These are phyloP conservation scores for Chrysoporthe cubensis DNA, from an alignment of 2,329 filamentous ascomycete genomes.

Conservation along the genomic window DNA sequence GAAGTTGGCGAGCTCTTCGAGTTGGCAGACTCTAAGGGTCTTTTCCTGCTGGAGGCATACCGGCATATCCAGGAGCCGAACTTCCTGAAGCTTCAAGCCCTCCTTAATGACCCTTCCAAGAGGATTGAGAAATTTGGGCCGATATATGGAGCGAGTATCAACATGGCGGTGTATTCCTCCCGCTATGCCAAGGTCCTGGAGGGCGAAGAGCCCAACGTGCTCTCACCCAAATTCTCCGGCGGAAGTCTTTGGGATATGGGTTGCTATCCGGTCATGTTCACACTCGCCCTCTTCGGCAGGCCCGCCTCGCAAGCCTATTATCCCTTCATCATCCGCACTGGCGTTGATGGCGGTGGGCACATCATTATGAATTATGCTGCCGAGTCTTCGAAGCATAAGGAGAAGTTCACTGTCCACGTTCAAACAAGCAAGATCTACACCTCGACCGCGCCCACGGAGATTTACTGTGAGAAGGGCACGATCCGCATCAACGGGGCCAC, in stretches of 20 bases:
- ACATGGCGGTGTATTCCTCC: constrained; percentile 25
- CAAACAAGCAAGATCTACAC: constrained; percentile 30
- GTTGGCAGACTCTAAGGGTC: constrained; percentile 37
- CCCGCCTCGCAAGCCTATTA: constrained; percentile 24
- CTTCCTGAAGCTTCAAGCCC: constrained; percentile 23
- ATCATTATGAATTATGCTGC: constrained; percentile 21
- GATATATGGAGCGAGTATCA: constrained; percentile 24
- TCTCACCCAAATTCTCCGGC: constrained; percentile 26
- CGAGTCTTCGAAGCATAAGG: constrained; percentile 24
- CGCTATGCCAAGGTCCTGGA: constrained; percentile 25
- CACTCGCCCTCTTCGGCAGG: constrained; percentile 25
- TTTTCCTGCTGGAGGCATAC: constrained; percentile 30
- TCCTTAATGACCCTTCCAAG: constrained; percentile 21
- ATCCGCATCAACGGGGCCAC: constrained; percentile 25
- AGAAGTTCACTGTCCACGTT: constrained; percentile 26
- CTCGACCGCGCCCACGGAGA: constrained; percentile 27
- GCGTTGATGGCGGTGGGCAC: constrained; percentile 26
- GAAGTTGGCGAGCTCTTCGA: constrained; percentile 52
- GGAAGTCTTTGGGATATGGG: constrained; percentile 28
- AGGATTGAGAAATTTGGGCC: constrained; percentile 23
- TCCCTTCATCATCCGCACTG: constrained; percentile 26
- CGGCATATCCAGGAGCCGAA: constrained; percentile 28
- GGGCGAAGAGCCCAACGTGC: constrained; percentile 28
- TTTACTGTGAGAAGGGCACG: constrained; percentile 28
- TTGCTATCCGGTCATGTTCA: constrained; percentile 26